Percentiles rank a stretch among this genome's conserved stretches.
phyloP scores from a whole-genome alignment of 1,284 basidiomycete genomes.

The Moniliella sp. region DNA sequence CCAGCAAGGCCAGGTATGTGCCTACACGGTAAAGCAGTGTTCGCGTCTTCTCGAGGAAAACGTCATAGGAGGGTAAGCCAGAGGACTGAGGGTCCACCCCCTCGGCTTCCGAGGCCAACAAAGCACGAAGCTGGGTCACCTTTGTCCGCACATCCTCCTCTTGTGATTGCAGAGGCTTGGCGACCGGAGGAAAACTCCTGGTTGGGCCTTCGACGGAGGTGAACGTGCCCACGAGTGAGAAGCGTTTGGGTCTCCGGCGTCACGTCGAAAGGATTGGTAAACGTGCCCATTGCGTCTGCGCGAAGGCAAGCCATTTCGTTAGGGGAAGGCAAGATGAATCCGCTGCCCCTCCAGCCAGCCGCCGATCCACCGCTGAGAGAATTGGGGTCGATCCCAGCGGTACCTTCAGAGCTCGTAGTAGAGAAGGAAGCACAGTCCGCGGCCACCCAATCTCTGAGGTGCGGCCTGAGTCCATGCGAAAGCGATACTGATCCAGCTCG shows the following conservation, averaged over 20 bases:
- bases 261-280: conserved; percentile 14
- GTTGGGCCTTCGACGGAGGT: conserved; percentile 12
- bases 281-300: conserved; percentile 8
- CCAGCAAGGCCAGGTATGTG: conserved; percentile 7
- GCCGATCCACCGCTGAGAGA: conserved; percentile 27
- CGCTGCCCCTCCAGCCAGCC: conserved; percentile 32
- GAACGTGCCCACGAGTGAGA: conserved; percentile 8
- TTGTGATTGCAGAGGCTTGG: no score
- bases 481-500: no score
- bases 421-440: no score
- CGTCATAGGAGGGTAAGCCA: no score
- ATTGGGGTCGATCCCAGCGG: conserved; percentile 11
- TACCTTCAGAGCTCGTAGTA: conserved; percentile 13
- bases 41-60: no score
- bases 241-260: conserved; percentile 11
- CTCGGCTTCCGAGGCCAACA: no score
- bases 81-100: no score
- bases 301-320: conserved; percentile 12
- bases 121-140: no score
- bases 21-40: conserved; percentile 5
- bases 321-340: conserved; percentile 29
- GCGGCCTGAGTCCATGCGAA: no score
- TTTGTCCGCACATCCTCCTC: no score
- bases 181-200: conserved; percentile 6
- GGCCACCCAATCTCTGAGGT: no score